Conservation (phyloP, 2,329 filamentous ascomycete species). For the Fusarium cyanostomum region DNA sequence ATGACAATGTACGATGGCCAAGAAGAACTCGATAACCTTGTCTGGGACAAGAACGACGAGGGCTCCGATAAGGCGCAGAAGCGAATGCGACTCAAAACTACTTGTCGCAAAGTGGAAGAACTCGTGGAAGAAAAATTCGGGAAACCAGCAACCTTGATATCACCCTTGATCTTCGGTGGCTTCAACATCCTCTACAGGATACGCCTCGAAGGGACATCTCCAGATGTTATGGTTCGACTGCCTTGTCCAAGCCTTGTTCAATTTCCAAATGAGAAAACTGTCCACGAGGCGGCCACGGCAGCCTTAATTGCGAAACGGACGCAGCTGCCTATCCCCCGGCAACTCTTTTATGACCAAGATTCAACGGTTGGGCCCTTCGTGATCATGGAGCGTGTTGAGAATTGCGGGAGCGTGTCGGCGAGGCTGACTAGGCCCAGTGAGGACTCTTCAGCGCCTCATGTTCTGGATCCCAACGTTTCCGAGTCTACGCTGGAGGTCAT, state of each 20-base stretch:
- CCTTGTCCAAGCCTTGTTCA: slow-evolving; percentile 17
- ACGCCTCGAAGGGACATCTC: slow-evolving; percentile 1
- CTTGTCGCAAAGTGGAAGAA: background rate
- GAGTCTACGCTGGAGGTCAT: slow-evolving; percentile 44
- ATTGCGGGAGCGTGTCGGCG: slow-evolving; percentile 36
- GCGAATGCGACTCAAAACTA: background rate
- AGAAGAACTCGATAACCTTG: slow-evolving; percentile 26
- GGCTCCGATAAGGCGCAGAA: background rate
- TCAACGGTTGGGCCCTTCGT: slow-evolving; percentile 41
- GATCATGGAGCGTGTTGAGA: slow-evolving; percentile 41
- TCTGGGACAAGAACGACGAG: slow-evolving; percentile 25
- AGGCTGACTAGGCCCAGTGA: background rate
- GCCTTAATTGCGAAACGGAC: slow-evolving; percentile 9
- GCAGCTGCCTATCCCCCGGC: slow-evolving; percentile 2
- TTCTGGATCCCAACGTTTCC: slow-evolving; percentile 36
- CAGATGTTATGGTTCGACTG: slow-evolving; percentile 18
- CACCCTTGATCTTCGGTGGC: slow-evolving; percentile 17
- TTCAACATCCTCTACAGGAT: slow-evolving; percentile 31
- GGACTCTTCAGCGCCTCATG: background rate
- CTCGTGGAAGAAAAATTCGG: background rate
- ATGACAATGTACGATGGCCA: slow-evolving; percentile 7
- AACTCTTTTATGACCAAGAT: slow-evolving; percentile 28
- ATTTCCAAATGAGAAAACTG: slow-evolving; percentile 27
- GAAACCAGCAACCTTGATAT: background rate
- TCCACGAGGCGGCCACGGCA: slow-evolving; percentile 24